Percentiles rank a stretch among this genome's conserved stretches.
Conservation (phyloP, 345 rosid genomes). For the Reutealis trisperma region DNA sequence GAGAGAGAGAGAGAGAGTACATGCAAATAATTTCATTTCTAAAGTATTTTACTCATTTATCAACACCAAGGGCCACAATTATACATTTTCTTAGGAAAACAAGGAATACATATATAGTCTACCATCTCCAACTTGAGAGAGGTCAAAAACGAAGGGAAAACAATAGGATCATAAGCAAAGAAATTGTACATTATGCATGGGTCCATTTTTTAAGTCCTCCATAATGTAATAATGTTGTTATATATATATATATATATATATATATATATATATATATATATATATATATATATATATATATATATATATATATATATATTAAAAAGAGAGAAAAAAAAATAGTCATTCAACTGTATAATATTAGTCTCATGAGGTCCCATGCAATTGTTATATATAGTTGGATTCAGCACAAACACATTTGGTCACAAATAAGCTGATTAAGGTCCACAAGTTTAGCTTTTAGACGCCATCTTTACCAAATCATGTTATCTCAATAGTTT, state of each 20-base stretch:
- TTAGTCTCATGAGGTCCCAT: constrained; percentile 9
- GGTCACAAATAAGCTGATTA: not conserved
- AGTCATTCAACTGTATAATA: not conserved
- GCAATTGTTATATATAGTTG: not conserved
- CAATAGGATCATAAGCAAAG: constrained; percentile 5
- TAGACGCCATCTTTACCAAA: not conserved
- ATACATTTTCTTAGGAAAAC: not conserved
- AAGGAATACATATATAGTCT: not conserved
- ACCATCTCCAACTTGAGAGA: not conserved
- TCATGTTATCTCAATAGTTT: not conserved
- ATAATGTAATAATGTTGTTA: constrained; percentile 6
- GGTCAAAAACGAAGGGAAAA: not conserved
- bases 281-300: not conserved
- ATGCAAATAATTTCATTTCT: not conserved
- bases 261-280: not conserved
- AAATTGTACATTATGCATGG: not conserved
- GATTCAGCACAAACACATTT: not conserved
- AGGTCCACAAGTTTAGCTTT: not conserved
- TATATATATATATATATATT: not conserved
- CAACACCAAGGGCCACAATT: not conserved
- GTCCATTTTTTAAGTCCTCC: constrained; percentile 2
- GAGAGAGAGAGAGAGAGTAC: not conserved
- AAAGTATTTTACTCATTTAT: not conserved
- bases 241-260: not conserved
- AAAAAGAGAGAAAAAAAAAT: not conserved